Conservation (phyloP, 495 filamentous ascomycete genomes). For the Xylaria telfairii region DNA sequence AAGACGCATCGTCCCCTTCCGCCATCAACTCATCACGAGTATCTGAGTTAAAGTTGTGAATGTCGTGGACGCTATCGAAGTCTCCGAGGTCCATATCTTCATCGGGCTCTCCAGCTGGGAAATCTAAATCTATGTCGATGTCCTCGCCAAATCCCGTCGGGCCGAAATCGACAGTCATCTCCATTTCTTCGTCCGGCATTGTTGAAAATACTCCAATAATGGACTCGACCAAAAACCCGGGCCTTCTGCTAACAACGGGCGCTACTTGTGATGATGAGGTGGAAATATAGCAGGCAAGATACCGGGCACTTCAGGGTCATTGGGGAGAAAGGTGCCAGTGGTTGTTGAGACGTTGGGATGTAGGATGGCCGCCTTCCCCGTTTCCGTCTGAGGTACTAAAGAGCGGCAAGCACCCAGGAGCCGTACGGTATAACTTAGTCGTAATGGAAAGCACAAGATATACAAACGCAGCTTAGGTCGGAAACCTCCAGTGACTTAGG, state of each 20-base stretch:
- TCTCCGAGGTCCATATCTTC: slow-evolving; percentile 69
- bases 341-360: neutral
- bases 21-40: slow-evolving; percentile 55
- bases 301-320: slow-evolving; percentile 12
- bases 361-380: neutral
- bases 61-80: slow-evolving; percentile 36
- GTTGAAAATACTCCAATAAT: slow-evolving; percentile 36
- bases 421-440: neutral
- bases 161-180: slow-evolving; percentile 57
- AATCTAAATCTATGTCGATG: slow-evolving; percentile 78
- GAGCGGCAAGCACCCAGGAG: neutral
- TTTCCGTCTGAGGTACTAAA: neutral
- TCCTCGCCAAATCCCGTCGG: slow-evolving; percentile 60
- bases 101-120: slow-evolving; percentile 63
- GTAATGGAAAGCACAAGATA: neutral
- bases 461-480: neutral
- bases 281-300: neutral
- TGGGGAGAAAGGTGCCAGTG: neutral
- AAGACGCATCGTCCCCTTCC: slow-evolving; percentile 49
- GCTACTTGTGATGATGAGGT: slow-evolving; percentile 10
- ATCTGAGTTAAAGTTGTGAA: slow-evolving; percentile 36
- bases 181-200: slow-evolving; percentile 65
- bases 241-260: neutral
- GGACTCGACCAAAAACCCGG: neutral
- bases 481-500: neutral